Evolutionary conservation across 345 rosid genomes (phyloP), one percentile per base, ranked within the genome.

Genomic region (Excoecaria cochinchinensis): DNA sequence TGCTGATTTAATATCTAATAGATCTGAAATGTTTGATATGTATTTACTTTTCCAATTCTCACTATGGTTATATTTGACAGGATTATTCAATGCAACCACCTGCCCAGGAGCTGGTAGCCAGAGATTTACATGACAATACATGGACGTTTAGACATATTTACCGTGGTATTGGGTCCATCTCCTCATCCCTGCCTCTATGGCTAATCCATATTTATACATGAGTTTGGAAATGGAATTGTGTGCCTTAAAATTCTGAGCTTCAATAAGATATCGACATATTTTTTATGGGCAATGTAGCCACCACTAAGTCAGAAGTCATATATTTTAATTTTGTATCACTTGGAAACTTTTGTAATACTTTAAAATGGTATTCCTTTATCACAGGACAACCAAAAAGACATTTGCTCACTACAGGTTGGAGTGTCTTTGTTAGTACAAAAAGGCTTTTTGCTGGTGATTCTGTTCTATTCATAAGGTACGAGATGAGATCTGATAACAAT

Each of bases 391-490:
- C 98, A 12, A 94, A 94, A 77, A 84, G 98, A 65, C 98, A 92
- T 77, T 76, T 94, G 80, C 88, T 94, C 67, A 94, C 98, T 66
- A 92, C 98, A 25, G 98, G 98, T 46, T 94, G 98, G 98, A 94
- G 98, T 75, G 93, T 92, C 44, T 92, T 94, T 86, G 94, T 94
- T 61, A 90, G 97, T 89, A 89, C 91, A 12, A 94, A 94, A 81
- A 89, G 97, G 81, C 97, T 94, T 67, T 87, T 90, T 73, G 92
- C 98, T 77, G 96, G 98, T 31, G 98, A 94, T 83, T 92, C 98
- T 22, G 98, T 94, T 84, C 89, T 94, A 53, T 94, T 94, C 71
- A 89, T 92, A 74, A 90, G 98, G 98, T 94, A 82, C 73, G 69
- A 74, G 67, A 63, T 61, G 55, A 31, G 40, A 36, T 70, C 57